These are phyloP conservation scores for Panaeolus papilionaceus DNA, from an alignment of 768 basidiomycete genomes.

Conservation along the genomic window DNA sequence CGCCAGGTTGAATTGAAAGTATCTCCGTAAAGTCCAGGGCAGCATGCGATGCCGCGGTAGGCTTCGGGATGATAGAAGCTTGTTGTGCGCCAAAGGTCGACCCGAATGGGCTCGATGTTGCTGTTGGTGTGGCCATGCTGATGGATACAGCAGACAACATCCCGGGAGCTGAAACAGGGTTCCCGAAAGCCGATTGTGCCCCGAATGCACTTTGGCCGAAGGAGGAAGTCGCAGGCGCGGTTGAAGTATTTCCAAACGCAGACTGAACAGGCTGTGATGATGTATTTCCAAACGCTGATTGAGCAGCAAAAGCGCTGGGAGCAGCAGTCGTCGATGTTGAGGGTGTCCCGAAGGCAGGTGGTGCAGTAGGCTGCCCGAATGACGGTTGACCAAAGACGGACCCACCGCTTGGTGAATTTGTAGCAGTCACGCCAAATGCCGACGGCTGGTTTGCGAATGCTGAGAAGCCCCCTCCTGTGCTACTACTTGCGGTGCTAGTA, in stretches of 20 bases:
- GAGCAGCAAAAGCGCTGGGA: slow-evolving; percentile 4
- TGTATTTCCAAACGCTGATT: slow-evolving; percentile 30
- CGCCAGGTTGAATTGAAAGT: slow-evolving; percentile 11
- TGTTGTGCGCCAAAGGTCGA: slow-evolving; percentile 1
- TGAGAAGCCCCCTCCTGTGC: slow-evolving; percentile 51
- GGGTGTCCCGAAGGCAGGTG: slow-evolving; percentile 29
- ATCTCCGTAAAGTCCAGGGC: slow-evolving; percentile 20
- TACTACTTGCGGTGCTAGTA: slow-evolving; percentile 22
- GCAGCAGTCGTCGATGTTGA: slow-evolving; percentile 10
- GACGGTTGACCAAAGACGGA: slow-evolving; percentile 38
- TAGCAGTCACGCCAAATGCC: slow-evolving; percentile 42
- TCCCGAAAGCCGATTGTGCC: neutral
- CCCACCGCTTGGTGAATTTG: slow-evolving; percentile 28
- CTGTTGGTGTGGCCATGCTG: slow-evolving; percentile 3
- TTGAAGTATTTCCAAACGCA: slow-evolving; percentile 21
- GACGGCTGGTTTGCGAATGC: slow-evolving; percentile 57
- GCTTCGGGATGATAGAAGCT: slow-evolving; percentile 11
- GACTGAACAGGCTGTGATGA: slow-evolving; percentile 18
- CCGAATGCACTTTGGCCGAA: slow-evolving; percentile 22
- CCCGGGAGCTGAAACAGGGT: neutral
- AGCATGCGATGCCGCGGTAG: slow-evolving; percentile 4
- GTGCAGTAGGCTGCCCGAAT: slow-evolving; percentile 27
- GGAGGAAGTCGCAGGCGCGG: slow-evolving; percentile 17
- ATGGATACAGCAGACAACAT: neutral
- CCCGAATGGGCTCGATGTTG: slow-evolving; percentile 5